These are phyloP conservation scores for Helianthus tuberosus DNA, from an alignment of 129 eudicot genomes.

Conservation along the genomic window DNA sequence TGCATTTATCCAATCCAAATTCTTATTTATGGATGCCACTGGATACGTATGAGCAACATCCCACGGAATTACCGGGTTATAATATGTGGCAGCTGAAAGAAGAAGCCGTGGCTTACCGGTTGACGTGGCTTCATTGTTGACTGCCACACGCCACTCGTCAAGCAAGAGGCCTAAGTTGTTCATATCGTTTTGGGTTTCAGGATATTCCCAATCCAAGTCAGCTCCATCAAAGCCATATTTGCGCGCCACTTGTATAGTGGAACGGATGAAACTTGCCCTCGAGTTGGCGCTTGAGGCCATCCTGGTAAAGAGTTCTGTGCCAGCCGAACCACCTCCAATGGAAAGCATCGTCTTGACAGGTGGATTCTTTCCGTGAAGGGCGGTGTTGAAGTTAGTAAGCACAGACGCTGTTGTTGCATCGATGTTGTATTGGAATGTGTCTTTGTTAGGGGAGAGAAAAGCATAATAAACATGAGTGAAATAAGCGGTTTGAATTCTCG, in stretches of 20 bases:
- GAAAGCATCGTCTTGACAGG: slow-evolving; percentile 55
- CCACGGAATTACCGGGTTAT: too few relatives aligned
- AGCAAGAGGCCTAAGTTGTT: slow-evolving; percentile 46
- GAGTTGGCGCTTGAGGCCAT: slow-evolving; percentile 43
- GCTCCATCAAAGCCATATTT: slow-evolving; percentile 68
- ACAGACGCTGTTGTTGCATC: slow-evolving; percentile 13
- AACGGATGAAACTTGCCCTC: slow-evolving; percentile 49
- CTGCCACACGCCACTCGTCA: slow-evolving; percentile 63
- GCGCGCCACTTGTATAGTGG: slow-evolving; percentile 69
- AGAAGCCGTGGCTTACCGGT: slow-evolving; percentile 43
- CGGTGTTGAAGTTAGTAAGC: slow-evolving; percentile 60
- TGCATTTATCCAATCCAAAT: slow-evolving; percentile 74
- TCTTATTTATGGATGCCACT: slow-evolving; percentile 44
- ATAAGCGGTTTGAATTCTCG: slow-evolving; percentile 46
- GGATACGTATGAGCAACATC: slow-evolving; percentile 36
- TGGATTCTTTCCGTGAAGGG: slow-evolving; percentile 48
- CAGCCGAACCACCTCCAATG: slow-evolving; percentile 60
- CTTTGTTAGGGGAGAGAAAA: slow-evolving; percentile 54
- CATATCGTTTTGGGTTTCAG: slow-evolving; percentile 54
- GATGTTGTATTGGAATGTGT: slow-evolving; percentile 55
- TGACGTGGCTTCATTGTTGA: slow-evolving; percentile 45
- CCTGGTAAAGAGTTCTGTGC: slow-evolving; percentile 32
- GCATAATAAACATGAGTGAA: slow-evolving; percentile 73
- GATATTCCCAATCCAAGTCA: slow-evolving; percentile 84
- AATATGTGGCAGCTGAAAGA: slow-evolving; percentile 75